These are phyloP conservation scores for Keqinozyma sinolaborantium DNA, from an alignment of 1,139 yeast species.

Conservation along the genomic window DNA sequence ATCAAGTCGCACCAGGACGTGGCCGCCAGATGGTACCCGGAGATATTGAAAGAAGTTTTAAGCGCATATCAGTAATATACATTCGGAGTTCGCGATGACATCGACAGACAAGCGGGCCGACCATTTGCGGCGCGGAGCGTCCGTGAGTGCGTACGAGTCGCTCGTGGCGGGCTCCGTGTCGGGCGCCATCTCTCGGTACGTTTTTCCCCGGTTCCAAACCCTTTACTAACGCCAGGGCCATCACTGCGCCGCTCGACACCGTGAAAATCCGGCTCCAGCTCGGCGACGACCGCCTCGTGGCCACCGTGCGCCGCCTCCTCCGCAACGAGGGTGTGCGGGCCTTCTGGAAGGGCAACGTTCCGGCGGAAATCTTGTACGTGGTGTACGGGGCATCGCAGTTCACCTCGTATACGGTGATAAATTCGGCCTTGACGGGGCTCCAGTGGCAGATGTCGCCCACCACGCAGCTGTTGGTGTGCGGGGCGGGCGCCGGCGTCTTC, in stretches of 20 bases:
- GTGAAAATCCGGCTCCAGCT: constrained; percentile 83
- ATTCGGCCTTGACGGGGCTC: constrained; percentile 31
- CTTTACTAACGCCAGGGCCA: constrained; percentile 35
- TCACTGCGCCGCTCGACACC: constrained; percentile 89
- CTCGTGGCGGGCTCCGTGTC: constrained; percentile 68
- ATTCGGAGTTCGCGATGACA: constrained; percentile 1
- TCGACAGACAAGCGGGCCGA: constrained; percentile 25
- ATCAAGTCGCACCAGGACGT: constrained; percentile 68
- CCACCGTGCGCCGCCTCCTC: constrained; percentile 19
- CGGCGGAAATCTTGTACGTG: constrained; percentile 84
- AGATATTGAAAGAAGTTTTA: constrained; percentile 33
- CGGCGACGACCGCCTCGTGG: constrained; percentile 13
- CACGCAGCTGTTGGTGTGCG: constrained; percentile 58
- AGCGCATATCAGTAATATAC: constrained; percentile 5
- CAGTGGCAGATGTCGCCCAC: constrained; percentile 30
- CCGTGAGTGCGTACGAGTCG: constrained; percentile 42
- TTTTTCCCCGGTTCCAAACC: constrained; percentile 1
- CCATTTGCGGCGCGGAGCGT: constrained; percentile 50
- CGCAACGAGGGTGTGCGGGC: constrained; percentile 42
- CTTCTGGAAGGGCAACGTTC: constrained; percentile 93
- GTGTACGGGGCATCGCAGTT: constrained; percentile 86
- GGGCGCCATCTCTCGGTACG: constrained; percentile 56
- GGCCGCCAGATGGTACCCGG: constrained; percentile 62
- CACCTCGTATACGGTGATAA: constrained; percentile 60
- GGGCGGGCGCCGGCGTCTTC: constrained; percentile 71